These are phyloP conservation scores for Fusarium penzigii DNA, from an alignment of 2,329 filamentous ascomycete genomes.

Conservation along the genomic window DNA sequence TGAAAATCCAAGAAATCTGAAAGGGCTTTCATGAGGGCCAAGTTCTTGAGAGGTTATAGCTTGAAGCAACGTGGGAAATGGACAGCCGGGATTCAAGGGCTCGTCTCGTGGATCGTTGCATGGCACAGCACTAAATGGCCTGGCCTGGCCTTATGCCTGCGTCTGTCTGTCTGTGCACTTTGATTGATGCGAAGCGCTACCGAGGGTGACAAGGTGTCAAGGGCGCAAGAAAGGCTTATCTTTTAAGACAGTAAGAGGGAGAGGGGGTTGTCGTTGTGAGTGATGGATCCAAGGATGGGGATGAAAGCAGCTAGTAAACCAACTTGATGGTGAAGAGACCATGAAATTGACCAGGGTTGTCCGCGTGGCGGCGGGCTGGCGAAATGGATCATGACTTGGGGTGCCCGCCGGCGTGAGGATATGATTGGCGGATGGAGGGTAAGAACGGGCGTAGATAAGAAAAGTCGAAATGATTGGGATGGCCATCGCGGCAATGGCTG, in stretches of 20 bases:
- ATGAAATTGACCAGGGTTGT: constrained; percentile 11
- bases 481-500: no score
- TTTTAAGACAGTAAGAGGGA: neutral
- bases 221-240: constrained; percentile 16
- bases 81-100: constrained; percentile 17
- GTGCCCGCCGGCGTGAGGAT: constrained; percentile 9
- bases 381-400: constrained; percentile 1
- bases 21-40: constrained; percentile 27
- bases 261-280: neutral
- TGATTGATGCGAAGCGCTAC: no score
- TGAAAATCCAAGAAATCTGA: neutral
- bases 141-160: constrained; percentile 7
- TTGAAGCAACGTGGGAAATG: constrained; percentile 11
- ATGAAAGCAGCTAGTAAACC: neutral
- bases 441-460: constrained; percentile 19
- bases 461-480: neutral
- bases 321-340: neutral
- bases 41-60: constrained; percentile 7
- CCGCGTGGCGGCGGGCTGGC: constrained; percentile 17
- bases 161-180: constrained; percentile 1
- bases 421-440: constrained; percentile 18
- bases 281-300: neutral
- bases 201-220: neutral
- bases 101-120: constrained; percentile 27
- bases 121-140: constrained; percentile 20